These are phyloP conservation scores for Saccharomyces pastorianus DNA, from an alignment of 1,139 yeast species.

Conservation along the genomic window DNA sequence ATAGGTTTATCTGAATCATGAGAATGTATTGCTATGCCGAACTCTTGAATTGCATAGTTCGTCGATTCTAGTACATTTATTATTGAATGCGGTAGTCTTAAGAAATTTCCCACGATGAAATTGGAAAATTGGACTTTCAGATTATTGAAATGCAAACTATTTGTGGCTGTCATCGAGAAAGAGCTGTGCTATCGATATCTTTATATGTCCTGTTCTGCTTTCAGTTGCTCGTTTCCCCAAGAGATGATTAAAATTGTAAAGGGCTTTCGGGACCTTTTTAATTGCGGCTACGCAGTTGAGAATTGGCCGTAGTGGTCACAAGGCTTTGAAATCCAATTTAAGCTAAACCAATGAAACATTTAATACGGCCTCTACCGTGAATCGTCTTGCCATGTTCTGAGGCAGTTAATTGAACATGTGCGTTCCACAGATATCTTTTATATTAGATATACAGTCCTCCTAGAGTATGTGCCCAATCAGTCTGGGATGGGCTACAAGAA, in stretches of 20 bases:
- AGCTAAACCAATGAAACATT: too few relatives aligned
- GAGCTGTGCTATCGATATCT: background rate
- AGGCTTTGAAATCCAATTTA: background rate
- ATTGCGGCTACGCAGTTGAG: background rate
- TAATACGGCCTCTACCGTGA: too few relatives aligned
- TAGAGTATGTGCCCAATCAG: too few relatives aligned
- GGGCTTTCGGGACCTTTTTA: background rate
- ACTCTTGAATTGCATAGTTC: conserved; percentile 19
- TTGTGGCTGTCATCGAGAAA: background rate
- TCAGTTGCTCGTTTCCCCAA: too few relatives aligned
- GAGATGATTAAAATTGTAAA: too few relatives aligned
- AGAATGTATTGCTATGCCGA: conserved; percentile 14
- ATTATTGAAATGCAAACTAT: conserved; percentile 10
- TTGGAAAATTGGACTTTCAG: conserved; percentile 11
- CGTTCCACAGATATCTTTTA: too few relatives aligned
- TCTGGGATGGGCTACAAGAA: too few relatives aligned
- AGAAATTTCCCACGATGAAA: conserved; percentile 24
- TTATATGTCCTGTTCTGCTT: too few relatives aligned
- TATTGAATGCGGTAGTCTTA: conserved; percentile 22
- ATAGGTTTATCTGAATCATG: conserved; percentile 9
- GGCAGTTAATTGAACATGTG: too few relatives aligned
- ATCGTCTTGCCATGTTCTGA: too few relatives aligned
- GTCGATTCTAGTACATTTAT: conserved; percentile 19
- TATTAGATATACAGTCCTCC: too few relatives aligned
- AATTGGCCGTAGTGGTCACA: background rate